These are phyloP conservation scores for Paramecium sexaurelia DNA, from an alignment of 73 alveolate genomes.

Conservation along the genomic window DNA sequence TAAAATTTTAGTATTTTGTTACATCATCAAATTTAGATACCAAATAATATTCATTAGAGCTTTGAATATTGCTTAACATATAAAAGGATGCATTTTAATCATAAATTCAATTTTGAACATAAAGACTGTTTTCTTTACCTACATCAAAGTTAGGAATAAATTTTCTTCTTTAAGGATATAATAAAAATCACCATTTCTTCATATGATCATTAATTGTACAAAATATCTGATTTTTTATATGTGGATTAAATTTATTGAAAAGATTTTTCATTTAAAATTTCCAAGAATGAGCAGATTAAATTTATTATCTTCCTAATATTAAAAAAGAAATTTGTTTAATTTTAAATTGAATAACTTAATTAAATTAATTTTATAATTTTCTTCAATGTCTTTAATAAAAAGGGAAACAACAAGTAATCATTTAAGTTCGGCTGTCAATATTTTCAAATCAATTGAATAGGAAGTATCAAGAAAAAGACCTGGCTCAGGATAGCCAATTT, in stretches of 20 bases:
- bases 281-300: too few species aligned
- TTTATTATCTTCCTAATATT: too few species aligned
- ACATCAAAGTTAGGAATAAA: too few species aligned
- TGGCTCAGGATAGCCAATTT: conserved; percentile 23
- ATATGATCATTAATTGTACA: too few species aligned
- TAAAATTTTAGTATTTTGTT: conserved; percentile 5
- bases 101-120: too few species aligned
- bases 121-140: too few species aligned
- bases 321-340: not conserved
- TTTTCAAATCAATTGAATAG: not conserved
- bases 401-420: not conserved
- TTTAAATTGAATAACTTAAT: not conserved
- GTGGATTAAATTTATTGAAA: too few species aligned
- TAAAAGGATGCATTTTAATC: too few species aligned
- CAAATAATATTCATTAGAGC: conserved; percentile 18
- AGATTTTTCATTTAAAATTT: too few species aligned
- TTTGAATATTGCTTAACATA: not conserved
- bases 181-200: too few species aligned
- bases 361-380: not conserved
- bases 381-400: not conserved
- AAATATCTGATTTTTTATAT: too few species aligned
- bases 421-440: not conserved
- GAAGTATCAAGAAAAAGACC: not conserved
- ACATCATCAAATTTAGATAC: conserved; percentile 39
- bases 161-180: too few species aligned